Evolutionary conservation across 352 stramenopile genomes (phyloP), one percentile per base, ranked within the genome.

Genomic region (Globisporangium ultimum): DNA sequence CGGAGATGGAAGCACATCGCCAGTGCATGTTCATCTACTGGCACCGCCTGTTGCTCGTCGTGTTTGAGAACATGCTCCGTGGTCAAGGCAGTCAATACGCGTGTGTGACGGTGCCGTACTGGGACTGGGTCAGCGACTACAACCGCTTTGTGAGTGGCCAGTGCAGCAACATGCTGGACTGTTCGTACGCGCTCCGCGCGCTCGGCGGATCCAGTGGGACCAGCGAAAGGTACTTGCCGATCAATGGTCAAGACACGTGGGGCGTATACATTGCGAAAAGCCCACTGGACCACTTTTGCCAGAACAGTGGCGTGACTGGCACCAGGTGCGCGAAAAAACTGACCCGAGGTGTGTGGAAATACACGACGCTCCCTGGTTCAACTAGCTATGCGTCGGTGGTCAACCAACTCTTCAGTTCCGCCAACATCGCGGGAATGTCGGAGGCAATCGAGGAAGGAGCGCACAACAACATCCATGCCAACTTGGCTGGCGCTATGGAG

Each of bases 21-120:
- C 70, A 80, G 64, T 91, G 81, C 54, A 89, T 91, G 76, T 92
- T 92, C 67, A 72, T 89, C 48, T 91, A 88, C 67, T 95, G 85
- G 85, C 83, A 93, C 55, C 79, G 83, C 13, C 53, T 79, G 12
- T 71, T 92, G 13, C 69, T 95, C 1, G 32, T 78, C 0, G 78
- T 60, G 1, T 95, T 87, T 59, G 85, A 95, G 62, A 95, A 92
- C 67, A 92, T 95, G 81, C 66, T 95, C 2, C 86, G 84, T 40
- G 70, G 55, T 2, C 74, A 88, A 54, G 77, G 71, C 7, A 13
- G 59, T 0, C 40, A 71, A 43, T 93, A 72, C 34, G 74, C 68
- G 13, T 95, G 86, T 61, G 66, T 93, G 22, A 93, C 86, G 15
- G 53, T 95, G 20, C 86, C 84, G 40, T 92, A 91, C 62, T 95